phyloP scores from a whole-genome alignment of 2,329 filamentous ascomycete species.

The Botrytis porri region DNA sequence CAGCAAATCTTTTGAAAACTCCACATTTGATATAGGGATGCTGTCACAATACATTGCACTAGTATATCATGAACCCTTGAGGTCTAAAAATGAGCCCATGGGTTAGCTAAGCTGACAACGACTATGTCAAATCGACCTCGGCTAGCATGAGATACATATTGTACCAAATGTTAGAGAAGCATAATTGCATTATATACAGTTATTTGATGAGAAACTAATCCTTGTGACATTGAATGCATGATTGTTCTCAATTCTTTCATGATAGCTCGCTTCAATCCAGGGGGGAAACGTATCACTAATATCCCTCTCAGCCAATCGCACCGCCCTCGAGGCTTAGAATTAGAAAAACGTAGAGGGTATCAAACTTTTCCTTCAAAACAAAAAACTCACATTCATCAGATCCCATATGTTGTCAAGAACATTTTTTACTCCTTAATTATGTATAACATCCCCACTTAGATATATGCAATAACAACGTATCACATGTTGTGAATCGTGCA shows the following conservation, averaged over 20 bases:
- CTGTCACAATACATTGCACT: background rate
- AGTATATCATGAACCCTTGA: background rate
- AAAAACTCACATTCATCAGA: background rate
- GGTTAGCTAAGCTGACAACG: background rate
- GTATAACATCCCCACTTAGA: background rate
- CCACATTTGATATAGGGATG: background rate
- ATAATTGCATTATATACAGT: background rate
- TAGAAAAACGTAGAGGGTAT: background rate
- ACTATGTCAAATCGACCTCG: background rate
- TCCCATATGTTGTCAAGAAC: background rate
- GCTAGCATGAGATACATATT: background rate
- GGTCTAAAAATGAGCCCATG: background rate
- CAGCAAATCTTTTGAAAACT: background rate
- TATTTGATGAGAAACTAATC: background rate
- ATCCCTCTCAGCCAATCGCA: background rate
- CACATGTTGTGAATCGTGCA: slow-evolving; percentile 49
- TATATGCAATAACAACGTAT: background rate
- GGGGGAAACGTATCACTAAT: background rate
- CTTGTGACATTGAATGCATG: background rate
- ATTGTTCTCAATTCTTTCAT: background rate
- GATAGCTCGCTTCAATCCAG: background rate
- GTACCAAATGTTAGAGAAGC: background rate
- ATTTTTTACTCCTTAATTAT: background rate
- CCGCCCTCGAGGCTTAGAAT: background rate
- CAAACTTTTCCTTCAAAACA: background rate